phyloP scores from a whole-genome alignment of 805 yeast species.

The Wickerhamiella lipophila region DNA sequence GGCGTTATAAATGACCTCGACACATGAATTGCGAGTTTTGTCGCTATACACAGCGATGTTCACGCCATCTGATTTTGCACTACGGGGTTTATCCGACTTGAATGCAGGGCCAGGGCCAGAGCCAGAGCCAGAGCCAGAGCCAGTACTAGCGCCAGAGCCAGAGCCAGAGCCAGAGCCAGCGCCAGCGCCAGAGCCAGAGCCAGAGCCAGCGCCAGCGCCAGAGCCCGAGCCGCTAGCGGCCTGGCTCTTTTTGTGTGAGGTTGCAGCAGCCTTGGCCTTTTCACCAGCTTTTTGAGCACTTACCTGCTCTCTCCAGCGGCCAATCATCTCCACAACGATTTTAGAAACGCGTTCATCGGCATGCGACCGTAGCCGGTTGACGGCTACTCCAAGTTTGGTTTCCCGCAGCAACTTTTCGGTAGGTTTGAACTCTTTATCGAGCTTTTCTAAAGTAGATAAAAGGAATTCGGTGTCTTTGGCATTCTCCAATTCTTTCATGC shows the following conservation, averaged over 20 bases:
- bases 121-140: constrained; percentile 4
- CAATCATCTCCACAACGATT: constrained; percentile 70
- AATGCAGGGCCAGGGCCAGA: constrained; percentile 15
- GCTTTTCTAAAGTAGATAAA: constrained; percentile 48
- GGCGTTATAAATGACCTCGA: constrained; percentile 77
- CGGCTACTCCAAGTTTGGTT: constrained; percentile 94
- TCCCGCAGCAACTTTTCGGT: constrained; percentile 78
- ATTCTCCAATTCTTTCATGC: constrained; percentile 56
- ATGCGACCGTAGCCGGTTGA: constrained; percentile 73
- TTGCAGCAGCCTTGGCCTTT: constrained; percentile 6
- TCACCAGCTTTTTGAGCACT: constrained; percentile 29
- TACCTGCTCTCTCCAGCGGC: constrained; percentile 82
- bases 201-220: background rate
- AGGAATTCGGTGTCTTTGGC: constrained; percentile 52
- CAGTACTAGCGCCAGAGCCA: background rate
- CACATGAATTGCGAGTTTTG: constrained; percentile 69
- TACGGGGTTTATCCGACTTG: constrained; percentile 48
- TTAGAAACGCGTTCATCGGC: constrained; percentile 45
- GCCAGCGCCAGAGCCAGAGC: constrained; percentile 12
- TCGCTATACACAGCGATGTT: constrained; percentile 57
- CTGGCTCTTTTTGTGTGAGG: constrained; percentile 8
- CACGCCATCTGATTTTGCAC: constrained; percentile 69
- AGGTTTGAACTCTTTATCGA: constrained; percentile 65
- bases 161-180: background rate
- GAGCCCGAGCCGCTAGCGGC: background rate